Evolutionary conservation across 2,329 filamentous ascomycete genomes (phyloP), one percentile per base, ranked within the genome.

Genomic region (Phyllosticta citriasiana): DNA sequence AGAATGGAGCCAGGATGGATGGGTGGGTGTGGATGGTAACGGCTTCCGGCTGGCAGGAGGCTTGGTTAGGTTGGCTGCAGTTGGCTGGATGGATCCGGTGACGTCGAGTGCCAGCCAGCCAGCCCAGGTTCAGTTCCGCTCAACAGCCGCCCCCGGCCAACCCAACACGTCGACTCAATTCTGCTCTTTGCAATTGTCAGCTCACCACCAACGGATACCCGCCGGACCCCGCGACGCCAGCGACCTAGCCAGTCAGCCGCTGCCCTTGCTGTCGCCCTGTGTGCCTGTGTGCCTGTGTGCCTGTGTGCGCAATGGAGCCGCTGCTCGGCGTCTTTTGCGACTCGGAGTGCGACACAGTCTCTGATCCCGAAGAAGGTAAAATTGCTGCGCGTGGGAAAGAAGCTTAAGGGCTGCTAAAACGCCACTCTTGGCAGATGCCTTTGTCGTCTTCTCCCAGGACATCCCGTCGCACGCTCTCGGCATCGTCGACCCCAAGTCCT

Each of bases 391-490:
- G 7, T n/a, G 3, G 40, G 2, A n/a, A n/a, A n/a, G 14, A 47
- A n/a, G 40, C 40, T n/a, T n/a, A n/a, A 47, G 40, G 40, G 40
- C 60, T 51, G 47, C 60, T 62, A 58, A 62, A 57, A 14, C 27
- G 22, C 9, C 47, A 22, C 25, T 4, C 47, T 51, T 35, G 40
- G 60, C 71, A 96, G 93, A 97, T 77, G 89, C 90, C 4, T 97
- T 96, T 70, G 76, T 92, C 47, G 81, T 97, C 60, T 97, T 96
- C 78, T 87, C 90, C 53, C 85, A 88, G 70, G 77, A 84, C 19
- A 83, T 90, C 26, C 85, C 88, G 0, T 88, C 88, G 12, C 84
- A 85, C 60, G 86, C 91, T 6, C 61, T 62, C 24, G 61, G 61
- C 52, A 59, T 62, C 40, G 26, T 62, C 47, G 61, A 62, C 61